Evolutionary conservation across 805 yeast species (phyloP).

Genomic region (Candida palmyrensis): DNA sequence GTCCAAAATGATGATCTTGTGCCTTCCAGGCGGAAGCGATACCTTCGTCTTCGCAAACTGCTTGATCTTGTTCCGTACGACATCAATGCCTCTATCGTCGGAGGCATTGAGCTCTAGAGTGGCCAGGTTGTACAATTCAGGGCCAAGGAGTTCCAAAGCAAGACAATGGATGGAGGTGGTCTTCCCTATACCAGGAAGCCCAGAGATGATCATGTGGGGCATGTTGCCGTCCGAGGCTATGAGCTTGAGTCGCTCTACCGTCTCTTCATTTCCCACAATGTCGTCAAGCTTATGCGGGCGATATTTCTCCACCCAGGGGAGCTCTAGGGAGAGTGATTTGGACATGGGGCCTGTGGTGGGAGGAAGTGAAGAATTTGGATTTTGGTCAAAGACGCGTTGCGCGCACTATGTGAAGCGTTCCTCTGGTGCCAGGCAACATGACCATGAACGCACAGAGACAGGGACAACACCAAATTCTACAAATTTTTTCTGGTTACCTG

Average conservation of each 20-base stretch:
- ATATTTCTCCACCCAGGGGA: constrained; percentile 84
- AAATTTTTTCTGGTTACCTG: no score
- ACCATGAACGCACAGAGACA: no score
- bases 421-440: no score
- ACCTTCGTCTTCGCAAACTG: constrained; percentile 95
- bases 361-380: neutral
- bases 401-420: no score
- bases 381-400: no score
- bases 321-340: constrained; percentile 18
- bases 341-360: constrained; percentile 1
- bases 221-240: constrained; percentile 92
- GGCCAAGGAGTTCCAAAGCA: constrained; percentile 77
- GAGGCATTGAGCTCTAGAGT: constrained; percentile 92
- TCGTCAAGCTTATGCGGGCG: constrained; percentile 77
- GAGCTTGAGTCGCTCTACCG: constrained; percentile 74
- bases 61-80: constrained; percentile 88
- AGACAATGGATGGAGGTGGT: constrained; percentile 91
- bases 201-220: constrained; percentile 96
- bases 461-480: no score
- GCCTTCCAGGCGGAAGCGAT: constrained; percentile 80
- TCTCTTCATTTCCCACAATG: constrained; percentile 90
- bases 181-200: constrained; percentile 96
- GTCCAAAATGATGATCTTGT: constrained; percentile 87
- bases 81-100: constrained; percentile 97
- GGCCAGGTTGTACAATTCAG: constrained; percentile 64